Conservation (phyloP, 2,329 filamentous ascomycete genomes). For the Trichophyton rubrum region DNA sequence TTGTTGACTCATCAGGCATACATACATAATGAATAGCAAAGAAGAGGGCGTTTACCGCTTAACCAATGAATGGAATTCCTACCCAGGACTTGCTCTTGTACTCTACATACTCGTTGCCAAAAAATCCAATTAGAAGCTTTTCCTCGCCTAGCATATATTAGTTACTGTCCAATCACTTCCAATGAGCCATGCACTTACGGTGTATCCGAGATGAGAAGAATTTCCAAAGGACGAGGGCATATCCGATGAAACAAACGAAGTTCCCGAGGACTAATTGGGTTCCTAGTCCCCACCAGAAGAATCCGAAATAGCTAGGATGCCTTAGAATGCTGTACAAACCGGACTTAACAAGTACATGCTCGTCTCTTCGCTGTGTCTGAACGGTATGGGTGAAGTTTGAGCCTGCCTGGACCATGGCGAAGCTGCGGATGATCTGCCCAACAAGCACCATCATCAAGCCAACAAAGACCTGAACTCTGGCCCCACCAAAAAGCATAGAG, state of each 20-base stretch:
- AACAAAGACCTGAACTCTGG: conserved; percentile 29
- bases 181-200: conserved; percentile 34
- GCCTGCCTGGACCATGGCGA: conserved; percentile 80
- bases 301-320: conserved; percentile 93
- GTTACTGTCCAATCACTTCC: not conserved
- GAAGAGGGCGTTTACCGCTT: conserved; percentile 5
- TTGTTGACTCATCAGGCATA: not conserved
- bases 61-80: conserved; percentile 64
- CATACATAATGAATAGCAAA: not conserved
- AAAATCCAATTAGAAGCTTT: conserved; percentile 62
- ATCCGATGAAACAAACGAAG: conserved; percentile 60
- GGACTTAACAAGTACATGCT: conserved; percentile 67
- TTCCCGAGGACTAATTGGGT: conserved; percentile 88
- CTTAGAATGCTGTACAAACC: conserved; percentile 66
- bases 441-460: conserved; percentile 53
- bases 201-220: conserved; percentile 69
- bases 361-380: conserved; percentile 53
- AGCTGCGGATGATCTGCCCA: conserved; percentile 64
- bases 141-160: conserved; percentile 53
- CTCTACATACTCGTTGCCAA: conserved; percentile 64
- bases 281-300: conserved; percentile 97
- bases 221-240: conserved; percentile 63
- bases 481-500: conserved; percentile 27
- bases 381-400: conserved; percentile 85
- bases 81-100: conserved; percentile 62